Evolutionary conservation across 495 filamentous ascomycete genomes (phyloP), one percentile per base, ranked within the genome.

Genomic region (Cudoniella acicularis): DNA sequence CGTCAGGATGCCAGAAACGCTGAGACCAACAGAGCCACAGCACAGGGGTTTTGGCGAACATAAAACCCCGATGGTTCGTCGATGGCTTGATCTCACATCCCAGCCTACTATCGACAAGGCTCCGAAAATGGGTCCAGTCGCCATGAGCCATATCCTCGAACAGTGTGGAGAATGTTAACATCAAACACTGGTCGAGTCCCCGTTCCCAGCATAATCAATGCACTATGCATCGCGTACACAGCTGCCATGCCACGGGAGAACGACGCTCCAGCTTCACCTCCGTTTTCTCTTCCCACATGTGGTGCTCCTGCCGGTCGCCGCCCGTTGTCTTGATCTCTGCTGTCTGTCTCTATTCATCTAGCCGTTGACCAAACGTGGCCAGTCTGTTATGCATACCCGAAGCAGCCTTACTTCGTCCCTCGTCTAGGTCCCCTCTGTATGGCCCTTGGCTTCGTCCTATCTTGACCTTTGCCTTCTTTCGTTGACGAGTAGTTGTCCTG

Each of bases 171-270:
- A 64, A 49, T 55, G 51, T 60, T 45, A 64, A 67, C 62, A 43
- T 67, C 65, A 67, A 67, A 67, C 64, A 62, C 57, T 67, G 59
- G 59, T 36, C 65, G 51, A 62, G 59, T 60, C 43, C 53, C 54
- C 41, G 47, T 57, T 60, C 60, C 48, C 20, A 59, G 13, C 50
- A 60, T 59, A 63, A 62, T 67, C 59, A 63, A 67, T 67, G 65
- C 65, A 67, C 58, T 64, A 62, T 63, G 60, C 60, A 61, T 56
- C 56, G 52, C 49, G 40, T 22, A 52, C 51, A 17, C 51, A 22
- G 36, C 26, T 21, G 11, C 56, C 48, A 54, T 24, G 3, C 23
- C 49, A 55, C 53, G 56, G 55, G 22, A 61, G 42, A 54, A 46
- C 50, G 43, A 25, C 20, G 11, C 27, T 54, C 49, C 50, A 57